Evolutionary conservation across 768 basidiomycete genomes (phyloP).

Genomic region (Auricularia auricula-judae): DNA sequence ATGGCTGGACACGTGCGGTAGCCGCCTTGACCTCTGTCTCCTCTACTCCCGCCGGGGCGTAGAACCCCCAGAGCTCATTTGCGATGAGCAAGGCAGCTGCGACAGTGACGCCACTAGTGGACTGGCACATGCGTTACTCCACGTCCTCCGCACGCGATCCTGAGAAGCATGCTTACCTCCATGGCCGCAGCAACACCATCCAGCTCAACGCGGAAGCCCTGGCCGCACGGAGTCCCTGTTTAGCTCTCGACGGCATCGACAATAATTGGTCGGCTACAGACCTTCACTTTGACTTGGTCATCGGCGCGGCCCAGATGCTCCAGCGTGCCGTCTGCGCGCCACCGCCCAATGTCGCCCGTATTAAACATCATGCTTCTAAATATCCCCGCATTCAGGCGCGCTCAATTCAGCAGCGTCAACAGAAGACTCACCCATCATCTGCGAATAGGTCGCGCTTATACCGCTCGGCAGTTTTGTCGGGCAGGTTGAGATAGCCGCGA

Average conservation of each 20-base stretch:
- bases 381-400: conserved; percentile 12
- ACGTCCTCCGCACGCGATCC: neutral
- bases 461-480: conserved; percentile 41
- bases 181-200: conserved; percentile 52
- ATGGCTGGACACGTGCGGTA: conserved; percentile 42
- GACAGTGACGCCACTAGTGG: conserved; percentile 29
- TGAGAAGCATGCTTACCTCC: conserved; percentile 28
- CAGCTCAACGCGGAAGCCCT: conserved; percentile 55
- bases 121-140: conserved; percentile 15
- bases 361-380: conserved; percentile 41
- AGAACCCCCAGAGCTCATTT: conserved; percentile 44
- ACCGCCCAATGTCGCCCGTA: conserved; percentile 50
- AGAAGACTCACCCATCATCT: conserved; percentile 29
- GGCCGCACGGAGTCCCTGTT: neutral
- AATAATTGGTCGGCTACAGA: conserved; percentile 10
- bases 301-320: conserved; percentile 51
- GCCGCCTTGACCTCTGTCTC: conserved; percentile 30
- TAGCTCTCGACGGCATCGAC: neutral
- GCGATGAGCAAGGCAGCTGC: conserved; percentile 43
- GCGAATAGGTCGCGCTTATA: conserved; percentile 41
- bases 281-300: conserved; percentile 56
- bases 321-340: conserved; percentile 40
- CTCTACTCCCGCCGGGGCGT: conserved; percentile 28
- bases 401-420: neutral
- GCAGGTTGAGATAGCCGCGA: conserved; percentile 44